Base-by-base conservation (phyloP, 2,329 filamentous ascomycete species). In the Myriosclerotinia scirpicola region DNA sequence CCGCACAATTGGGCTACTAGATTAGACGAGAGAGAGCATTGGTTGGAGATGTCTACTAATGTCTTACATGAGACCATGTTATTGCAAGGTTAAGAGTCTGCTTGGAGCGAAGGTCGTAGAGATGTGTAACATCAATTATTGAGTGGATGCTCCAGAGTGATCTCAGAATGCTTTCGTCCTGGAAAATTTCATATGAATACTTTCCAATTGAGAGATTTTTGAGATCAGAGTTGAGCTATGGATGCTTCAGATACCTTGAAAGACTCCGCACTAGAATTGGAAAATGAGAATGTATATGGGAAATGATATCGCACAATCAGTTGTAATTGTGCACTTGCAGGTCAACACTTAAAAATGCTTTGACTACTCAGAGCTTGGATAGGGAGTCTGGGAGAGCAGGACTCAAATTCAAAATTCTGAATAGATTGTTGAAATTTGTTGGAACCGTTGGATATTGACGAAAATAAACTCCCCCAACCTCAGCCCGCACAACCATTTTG, bases 261-360 rank as follows among this genome's bases (percentile, higher is more conserved):
- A 60, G 30, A 6, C 12, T 34, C 56, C n/a, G 26, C 11, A 17
- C 6, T 34, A 48, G 12, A 60, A 36, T 8, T 50, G 15, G 5
- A 34, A 17, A 4, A 9, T n/a, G 17, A 15, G 4, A 48, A 42
- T 56, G n/a, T 8, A n/a, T 42, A 40, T 22, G 14, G 22, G 20
- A 58, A 44, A 7, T 5, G 40, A 52, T 30, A 12, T 26, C 8
- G n/a, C 12, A 60, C 42, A 26, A 36, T 5, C 8, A 40, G 22
- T 40, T 20, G 5, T 12, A 26, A 48, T 38, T 60, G 44, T 9
- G 44, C 30, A 60, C 58, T 50, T 38, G 58, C 58, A 61, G 20
- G 38, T 61, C n/a, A 26, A 40, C 12, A 48, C 44, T 55, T 50
- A n/a, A 50, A 52, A 22, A 50, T 38, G 46, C 22, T 26, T 40